Percentiles rank a stretch among this genome's conserved stretches.
Evolutionary conservation across 2,329 filamentous ascomycete genomes (phyloP).

Genomic region (Reticulascus tulasneorum): DNA sequence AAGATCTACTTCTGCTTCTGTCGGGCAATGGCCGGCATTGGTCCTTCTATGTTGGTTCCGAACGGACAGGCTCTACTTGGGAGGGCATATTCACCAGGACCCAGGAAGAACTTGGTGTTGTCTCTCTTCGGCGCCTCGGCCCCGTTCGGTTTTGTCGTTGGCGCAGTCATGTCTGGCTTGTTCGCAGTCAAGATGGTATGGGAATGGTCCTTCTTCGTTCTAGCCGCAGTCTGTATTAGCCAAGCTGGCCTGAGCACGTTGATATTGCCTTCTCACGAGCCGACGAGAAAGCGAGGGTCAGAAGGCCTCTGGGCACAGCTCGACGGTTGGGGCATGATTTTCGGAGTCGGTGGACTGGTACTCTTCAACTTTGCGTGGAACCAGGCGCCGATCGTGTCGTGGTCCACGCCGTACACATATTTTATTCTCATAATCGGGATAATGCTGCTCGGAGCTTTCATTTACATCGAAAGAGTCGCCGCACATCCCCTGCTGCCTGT

Average conservation of each 20-base stretch:
- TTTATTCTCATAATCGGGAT: slow-evolving; percentile 54
- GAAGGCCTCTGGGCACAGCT: slow-evolving; percentile 23
- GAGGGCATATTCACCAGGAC: slow-evolving; percentile 50
- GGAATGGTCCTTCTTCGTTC: slow-evolving; percentile 45
- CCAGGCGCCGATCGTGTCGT: slow-evolving; percentile 57
- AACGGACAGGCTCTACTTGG: slow-evolving; percentile 62
- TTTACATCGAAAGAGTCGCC: slow-evolving; percentile 50
- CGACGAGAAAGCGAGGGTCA: slow-evolving; percentile 14
- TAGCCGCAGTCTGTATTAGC: slow-evolving; percentile 37
- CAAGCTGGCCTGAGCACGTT: slow-evolving; percentile 28
- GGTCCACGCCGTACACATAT: slow-evolving; percentile 53
- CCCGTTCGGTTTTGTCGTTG: slow-evolving; percentile 41
- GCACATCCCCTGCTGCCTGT: slow-evolving; percentile 55
- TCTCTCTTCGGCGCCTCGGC: slow-evolving; percentile 43
- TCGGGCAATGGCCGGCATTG: slow-evolving; percentile 52
- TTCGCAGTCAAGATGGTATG: slow-evolving; percentile 33
- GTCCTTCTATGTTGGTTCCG: slow-evolving; percentile 59
- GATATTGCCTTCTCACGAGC: slow-evolving; percentile 32
- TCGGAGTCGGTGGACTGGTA: slow-evolving; percentile 52
- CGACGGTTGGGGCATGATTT: slow-evolving; percentile 34
- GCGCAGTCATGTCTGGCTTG: slow-evolving; percentile 35
- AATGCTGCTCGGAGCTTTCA: slow-evolving; percentile 50
- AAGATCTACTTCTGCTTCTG: slow-evolving; percentile 39
- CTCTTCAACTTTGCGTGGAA: slow-evolving; percentile 67
- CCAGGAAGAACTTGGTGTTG: slow-evolving; percentile 58